Percentiles rank a stretch among this genome's conserved stretches.
Conservation (phyloP, 1,284 basidiomycete species). For the Laetiporus sulphureus region DNA sequence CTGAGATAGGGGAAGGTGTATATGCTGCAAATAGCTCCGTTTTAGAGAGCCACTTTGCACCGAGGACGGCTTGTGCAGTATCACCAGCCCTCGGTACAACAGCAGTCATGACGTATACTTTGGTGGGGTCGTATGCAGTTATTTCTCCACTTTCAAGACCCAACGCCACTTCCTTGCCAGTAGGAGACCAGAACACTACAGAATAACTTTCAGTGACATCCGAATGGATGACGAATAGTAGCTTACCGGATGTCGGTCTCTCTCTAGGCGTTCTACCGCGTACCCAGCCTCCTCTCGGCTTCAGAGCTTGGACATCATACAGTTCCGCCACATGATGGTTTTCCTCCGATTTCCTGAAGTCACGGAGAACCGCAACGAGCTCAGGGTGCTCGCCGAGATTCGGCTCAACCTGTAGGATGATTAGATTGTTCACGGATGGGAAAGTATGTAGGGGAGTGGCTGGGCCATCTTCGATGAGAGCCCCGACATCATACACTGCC, state of each 20-base stretch:
- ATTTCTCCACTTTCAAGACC: slow-evolving; percentile 70
- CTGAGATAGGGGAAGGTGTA: slow-evolving; percentile 55
- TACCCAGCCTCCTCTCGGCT: slow-evolving; percentile 59
- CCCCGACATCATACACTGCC: slow-evolving; percentile 47
- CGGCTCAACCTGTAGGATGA: slow-evolving; percentile 48
- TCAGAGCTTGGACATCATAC: slow-evolving; percentile 44
- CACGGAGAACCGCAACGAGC: slow-evolving; percentile 54
- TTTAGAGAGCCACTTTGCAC: slow-evolving; percentile 67
- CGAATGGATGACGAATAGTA: slow-evolving; percentile 7
- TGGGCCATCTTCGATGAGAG: slow-evolving; percentile 40
- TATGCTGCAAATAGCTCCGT: slow-evolving; percentile 64
- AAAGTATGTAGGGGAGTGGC: slow-evolving; percentile 42
- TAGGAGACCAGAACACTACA: slow-evolving; percentile 77
- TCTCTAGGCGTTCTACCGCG: slow-evolving; percentile 38
- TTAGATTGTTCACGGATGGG: slow-evolving; percentile 33
- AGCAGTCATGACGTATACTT: slow-evolving; percentile 47
- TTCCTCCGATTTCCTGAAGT: slow-evolving; percentile 31
- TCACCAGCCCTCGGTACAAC: slow-evolving; percentile 53
- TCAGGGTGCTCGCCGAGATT: slow-evolving; percentile 62
- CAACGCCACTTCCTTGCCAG: slow-evolving; percentile 80
- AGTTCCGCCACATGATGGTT: slow-evolving; percentile 43
- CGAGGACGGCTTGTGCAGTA: slow-evolving; percentile 42
- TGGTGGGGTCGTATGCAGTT: slow-evolving; percentile 59
- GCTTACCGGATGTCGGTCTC: too few species aligned
- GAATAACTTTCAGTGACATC: slow-evolving; percentile 8